Conservation (phyloP, 192 early-diverging fungal genomes). For the Funneliformis geosporum region DNA sequence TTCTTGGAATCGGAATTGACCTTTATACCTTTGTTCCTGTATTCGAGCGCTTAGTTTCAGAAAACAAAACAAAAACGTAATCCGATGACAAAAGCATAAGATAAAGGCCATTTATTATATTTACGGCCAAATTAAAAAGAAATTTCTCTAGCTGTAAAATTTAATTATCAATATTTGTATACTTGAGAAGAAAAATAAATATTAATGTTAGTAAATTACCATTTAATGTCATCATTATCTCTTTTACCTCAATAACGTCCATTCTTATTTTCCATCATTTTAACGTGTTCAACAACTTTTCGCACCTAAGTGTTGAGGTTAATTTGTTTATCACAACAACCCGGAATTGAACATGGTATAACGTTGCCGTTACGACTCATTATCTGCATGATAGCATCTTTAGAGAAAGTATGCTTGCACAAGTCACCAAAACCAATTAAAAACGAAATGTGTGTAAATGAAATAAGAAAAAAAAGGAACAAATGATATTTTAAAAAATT, state of each 20-base stretch:
- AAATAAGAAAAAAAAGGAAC: background rate
- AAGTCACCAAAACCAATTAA: conserved; percentile 10
- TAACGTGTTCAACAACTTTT: conserved; percentile 16
- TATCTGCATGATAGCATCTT: conserved; percentile 28
- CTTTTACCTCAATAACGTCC: conserved; percentile 15
- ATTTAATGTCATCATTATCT: background rate
- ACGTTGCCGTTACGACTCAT: background rate
- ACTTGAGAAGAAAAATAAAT: background rate
- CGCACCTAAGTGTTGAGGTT: conserved; percentile 10
- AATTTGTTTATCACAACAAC: conserved; percentile 34
- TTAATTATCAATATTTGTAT: background rate
- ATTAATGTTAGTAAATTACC: background rate
- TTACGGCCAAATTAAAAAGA: background rate
- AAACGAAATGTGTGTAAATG: background rate
- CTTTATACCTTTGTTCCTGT: background rate
- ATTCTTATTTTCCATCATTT: background rate
- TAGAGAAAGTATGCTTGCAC: conserved; percentile 39
- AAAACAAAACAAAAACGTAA: background rate
- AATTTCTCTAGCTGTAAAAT: background rate
- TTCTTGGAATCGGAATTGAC: background rate
- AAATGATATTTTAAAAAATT: conserved; percentile 1
- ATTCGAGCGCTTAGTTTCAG: background rate
- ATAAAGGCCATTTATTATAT: background rate
- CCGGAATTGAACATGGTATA: conserved; percentile 34
- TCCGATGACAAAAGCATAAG: background rate